Base-by-base conservation (phyloP, 1,284 basidiomycete genomes). In the Sphaerobolus stellatus region DNA sequence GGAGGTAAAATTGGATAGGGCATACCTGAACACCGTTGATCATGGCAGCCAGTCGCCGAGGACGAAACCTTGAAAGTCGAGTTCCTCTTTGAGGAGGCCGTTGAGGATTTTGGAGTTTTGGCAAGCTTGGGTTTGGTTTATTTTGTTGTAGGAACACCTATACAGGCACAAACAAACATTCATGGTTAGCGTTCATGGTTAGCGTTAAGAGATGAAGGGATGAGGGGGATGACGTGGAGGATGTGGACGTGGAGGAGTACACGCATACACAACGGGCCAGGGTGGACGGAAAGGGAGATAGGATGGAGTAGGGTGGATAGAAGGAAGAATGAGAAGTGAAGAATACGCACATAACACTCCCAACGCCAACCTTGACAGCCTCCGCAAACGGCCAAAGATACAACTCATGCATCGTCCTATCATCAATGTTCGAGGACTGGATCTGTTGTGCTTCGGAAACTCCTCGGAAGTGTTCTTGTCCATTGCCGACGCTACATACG, bases 71-170 rank as follows among this genome's bases (percentile, higher is more conserved):
- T 68, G 65, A 59, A 68, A 70, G 40, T 62, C 65, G 20, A 68
- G 61, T 50, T 69, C 89, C 27, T 76, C 73, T 73, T 94, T 94
- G 57, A 94, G 75, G 34, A 93, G 76, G 53, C 83, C 79, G 71
- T 92, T 94, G 66, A 92, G 70, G 34, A 84, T 77, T 61, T 84
- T 79, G 63, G 84, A 77, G 64, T 90, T 92, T 67, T 91, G 83
- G 68, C 90, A 93, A 1, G 90, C 84, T 56, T 84, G 88, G 0
- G 87, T 90, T 30, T 82, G 83, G 67, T 94, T 94, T 64, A 93
- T 73, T 36, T 54, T 54, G 46, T 54, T 54, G 45, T 54, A 54
- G 20, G 53, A 49, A 29, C 47, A 54, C 52, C 52, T 53, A 18
- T 18, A 30, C 6, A 34, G 13, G 34, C 1, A 9, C 20, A 13